phyloP scores from a whole-genome alignment of 306 rosid species.

The Biancaea sappan region DNA sequence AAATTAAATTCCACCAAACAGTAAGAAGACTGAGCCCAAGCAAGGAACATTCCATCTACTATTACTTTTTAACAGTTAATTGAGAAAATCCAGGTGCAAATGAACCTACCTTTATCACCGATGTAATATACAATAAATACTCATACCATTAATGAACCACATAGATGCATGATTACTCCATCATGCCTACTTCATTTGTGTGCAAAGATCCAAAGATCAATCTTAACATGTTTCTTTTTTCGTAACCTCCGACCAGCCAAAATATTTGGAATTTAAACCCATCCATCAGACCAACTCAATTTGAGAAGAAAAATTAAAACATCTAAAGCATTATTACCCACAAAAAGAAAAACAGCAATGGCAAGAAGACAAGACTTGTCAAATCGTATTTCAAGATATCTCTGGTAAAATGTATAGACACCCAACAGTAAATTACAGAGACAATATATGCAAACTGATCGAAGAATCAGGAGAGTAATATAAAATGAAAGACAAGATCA shows the following conservation, averaged over 20 bases:
- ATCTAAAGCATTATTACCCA: background rate
- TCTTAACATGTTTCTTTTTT: background rate
- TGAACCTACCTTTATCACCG: conserved; percentile 15
- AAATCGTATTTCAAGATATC: conserved; percentile 22
- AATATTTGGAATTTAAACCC: background rate
- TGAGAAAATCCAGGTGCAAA: conserved; percentile 4
- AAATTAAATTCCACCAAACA: conserved; percentile 38
- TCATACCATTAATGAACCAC: background rate
- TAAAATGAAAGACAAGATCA: conserved; percentile 21
- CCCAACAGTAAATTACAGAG: background rate
- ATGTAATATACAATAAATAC: conserved; percentile 17
- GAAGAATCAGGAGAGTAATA: conserved; percentile 5
- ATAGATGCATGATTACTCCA: background rate
- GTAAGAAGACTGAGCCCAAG: conserved; percentile 30
- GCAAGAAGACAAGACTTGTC: background rate
- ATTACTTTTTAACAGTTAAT: background rate
- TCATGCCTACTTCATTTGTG: background rate
- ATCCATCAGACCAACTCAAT: background rate
- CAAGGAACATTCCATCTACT: background rate
- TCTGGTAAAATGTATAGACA: conserved; percentile 22
- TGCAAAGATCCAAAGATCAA: background rate
- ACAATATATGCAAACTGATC: background rate
- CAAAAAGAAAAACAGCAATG: background rate
- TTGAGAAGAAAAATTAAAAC: background rate
- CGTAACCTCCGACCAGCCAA: background rate